Percentiles rank a stretch among this genome's conserved stretches.
Evolutionary conservation across 805 yeast species (phyloP).

Genomic region (Candida argentea): DNA sequence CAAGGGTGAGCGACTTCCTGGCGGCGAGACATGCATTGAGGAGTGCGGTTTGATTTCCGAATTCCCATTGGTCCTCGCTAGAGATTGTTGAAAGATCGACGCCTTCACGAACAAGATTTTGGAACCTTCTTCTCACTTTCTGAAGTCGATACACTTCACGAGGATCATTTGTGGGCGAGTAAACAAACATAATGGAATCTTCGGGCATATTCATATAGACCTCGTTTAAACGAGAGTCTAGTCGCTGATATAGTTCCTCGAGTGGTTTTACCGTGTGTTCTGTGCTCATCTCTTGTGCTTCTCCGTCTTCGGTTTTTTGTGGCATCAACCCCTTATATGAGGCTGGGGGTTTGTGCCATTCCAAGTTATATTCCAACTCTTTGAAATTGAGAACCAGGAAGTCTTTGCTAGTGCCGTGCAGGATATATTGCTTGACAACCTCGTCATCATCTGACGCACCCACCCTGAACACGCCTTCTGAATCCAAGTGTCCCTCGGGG

Average conservation of each 20-base stretch:
- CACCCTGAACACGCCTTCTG: background rate
- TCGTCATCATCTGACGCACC: conserved; percentile 54
- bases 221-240: conserved; percentile 35
- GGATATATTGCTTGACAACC: conserved; percentile 31
- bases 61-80: conserved; percentile 39
- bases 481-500: conserved; percentile 13
- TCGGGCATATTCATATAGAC: conserved; percentile 47
- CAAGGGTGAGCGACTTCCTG: conserved; percentile 48
- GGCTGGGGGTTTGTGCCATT: conserved; percentile 15
- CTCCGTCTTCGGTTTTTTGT: conserved; percentile 1
- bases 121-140: conserved; percentile 30
- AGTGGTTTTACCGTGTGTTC: conserved; percentile 3
- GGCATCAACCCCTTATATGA: conserved; percentile 11
- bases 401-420: conserved; percentile 27
- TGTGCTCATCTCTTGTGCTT: too few species aligned
- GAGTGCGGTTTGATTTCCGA: conserved; percentile 37
- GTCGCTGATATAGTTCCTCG: conserved; percentile 12
- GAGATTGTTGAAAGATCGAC: conserved; percentile 32
- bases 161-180: conserved; percentile 57
- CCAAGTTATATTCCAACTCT: conserved; percentile 42
- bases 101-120: conserved; percentile 30
- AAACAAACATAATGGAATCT: conserved; percentile 49
- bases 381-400: conserved; percentile 46
- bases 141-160: conserved; percentile 38
- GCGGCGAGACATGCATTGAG: conserved; percentile 40